phyloP scores from a whole-genome alignment of 2,329 filamentous ascomycete species.

The Balansia obtecta region DNA sequence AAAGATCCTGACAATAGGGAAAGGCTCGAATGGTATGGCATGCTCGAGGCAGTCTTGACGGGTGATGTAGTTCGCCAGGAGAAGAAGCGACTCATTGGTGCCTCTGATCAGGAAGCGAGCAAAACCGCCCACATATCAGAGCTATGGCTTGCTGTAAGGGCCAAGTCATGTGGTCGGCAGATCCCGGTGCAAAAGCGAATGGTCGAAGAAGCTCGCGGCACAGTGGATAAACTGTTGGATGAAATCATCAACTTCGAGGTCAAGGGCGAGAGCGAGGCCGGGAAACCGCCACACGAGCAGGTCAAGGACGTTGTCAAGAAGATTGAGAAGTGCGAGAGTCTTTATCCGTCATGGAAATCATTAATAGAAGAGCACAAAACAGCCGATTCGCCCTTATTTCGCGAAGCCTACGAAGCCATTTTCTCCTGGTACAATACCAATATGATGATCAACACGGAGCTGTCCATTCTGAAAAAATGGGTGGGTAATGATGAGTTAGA shows the following conservation, averaged over 20 bases:
- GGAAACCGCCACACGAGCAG: conserved; percentile 77
- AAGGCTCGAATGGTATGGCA: conserved; percentile 92
- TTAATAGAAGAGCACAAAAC: conserved; percentile 65
- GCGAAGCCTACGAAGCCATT: conserved; percentile 75
- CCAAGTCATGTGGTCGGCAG: conserved; percentile 72
- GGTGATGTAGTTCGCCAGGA: conserved; percentile 97
- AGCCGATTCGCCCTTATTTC: conserved; percentile 64
- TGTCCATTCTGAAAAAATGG: conserved; percentile 86
- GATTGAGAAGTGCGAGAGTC: conserved; percentile 75
- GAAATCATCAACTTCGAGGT: conserved; percentile 89
- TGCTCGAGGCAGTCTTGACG: conserved; percentile 89
- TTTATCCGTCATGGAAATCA: conserved; percentile 71
- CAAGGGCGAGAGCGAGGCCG: conserved; percentile 82
- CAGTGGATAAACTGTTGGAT: conserved; percentile 65
- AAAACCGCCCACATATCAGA: conserved; percentile 61
- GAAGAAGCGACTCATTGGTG: conserved; percentile 86
- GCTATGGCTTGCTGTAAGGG: conserved; percentile 79
- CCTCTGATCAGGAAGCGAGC: conserved; percentile 44
- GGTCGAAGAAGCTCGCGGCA: conserved; percentile 69
- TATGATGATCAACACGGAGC: conserved; percentile 87
- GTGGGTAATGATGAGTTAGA: conserved; percentile 93
- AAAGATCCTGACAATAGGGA: conserved; percentile 81
- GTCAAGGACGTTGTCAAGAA: conserved; percentile 81
- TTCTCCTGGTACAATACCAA: conserved; percentile 97
- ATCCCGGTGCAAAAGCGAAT: conserved; percentile 75